Evolutionary conservation across 2,329 filamentous ascomycete species (phyloP), one percentile per base, ranked within the genome.

Genomic region (Aspergillus carbonarius): DNA sequence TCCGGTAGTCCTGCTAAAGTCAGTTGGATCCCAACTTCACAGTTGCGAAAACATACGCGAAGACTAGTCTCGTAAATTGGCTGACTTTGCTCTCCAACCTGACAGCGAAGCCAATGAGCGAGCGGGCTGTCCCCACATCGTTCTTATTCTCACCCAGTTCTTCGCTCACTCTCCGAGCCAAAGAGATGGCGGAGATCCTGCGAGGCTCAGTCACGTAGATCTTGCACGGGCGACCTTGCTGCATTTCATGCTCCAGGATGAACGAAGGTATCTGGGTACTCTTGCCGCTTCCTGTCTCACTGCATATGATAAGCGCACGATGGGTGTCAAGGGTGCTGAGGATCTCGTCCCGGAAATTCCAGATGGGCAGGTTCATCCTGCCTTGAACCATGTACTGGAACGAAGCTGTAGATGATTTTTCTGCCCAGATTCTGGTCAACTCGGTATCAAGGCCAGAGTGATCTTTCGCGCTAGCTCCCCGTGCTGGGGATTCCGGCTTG

Each of bases 221-320:
- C 70, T 96, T 97, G 77, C 93, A 98, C 5, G 86, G 80, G 63
- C 87, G 88, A 4, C 93, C 93, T 62, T 88, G 85, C 3, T 86
- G 85, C 51, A 99, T 83, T 70, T 97, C 89, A 68, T 96, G 86
- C 73, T 99, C 95, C 7, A 99, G 81, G 55, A 99, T 85, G 71
- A 96, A 98, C 0, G 93, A 88, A 5, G 95, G 95, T n/a, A 97
- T 89, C 70, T 99, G 95, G 0, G 95, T 99, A 74, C 92, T 97
- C 80, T 99, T 99, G 63, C 95, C 95, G 72, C 88, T 97, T 66
- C 95, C 95, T 2, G 95, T 99, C 77, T 99, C 95, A 72, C 95
- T 95, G 72, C 93, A 98, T 30, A 99, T 85, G 60, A 99, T 97
- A 9, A 95, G 88, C 9, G 96, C 89, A 69, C 95, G 93, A 64